Percentiles rank a stretch among this genome's conserved stretches.
Conservation (phyloP, 306 rosid genomes). For the Fragaria iinumae region DNA sequence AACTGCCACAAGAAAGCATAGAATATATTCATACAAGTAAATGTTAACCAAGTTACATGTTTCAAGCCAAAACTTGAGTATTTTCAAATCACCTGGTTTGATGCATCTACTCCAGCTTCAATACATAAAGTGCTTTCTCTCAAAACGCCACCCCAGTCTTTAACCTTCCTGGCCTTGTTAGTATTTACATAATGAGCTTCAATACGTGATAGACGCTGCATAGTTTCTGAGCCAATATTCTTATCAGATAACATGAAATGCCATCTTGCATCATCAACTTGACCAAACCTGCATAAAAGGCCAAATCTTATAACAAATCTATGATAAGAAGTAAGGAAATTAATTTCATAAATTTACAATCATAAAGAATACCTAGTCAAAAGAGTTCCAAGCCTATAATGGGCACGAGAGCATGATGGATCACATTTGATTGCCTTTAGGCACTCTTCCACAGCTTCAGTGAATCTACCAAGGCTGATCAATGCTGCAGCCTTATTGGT, state of each 20-base stretch:
- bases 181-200: slow-evolving; percentile 2
- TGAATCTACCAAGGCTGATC: background rate
- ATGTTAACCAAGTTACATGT: background rate
- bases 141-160: slow-evolving; percentile 1
- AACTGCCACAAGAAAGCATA: background rate
- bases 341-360: background rate
- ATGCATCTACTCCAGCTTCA: slow-evolving; percentile 17
- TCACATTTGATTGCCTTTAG: slow-evolving; percentile 8
- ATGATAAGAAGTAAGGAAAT: background rate
- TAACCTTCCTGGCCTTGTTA: slow-evolving; percentile 5
- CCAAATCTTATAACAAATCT: background rate
- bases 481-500: slow-evolving; percentile 8
- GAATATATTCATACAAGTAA: background rate
- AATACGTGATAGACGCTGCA: background rate
- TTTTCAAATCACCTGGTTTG: slow-evolving; percentile 5
- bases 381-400: background rate
- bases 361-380: background rate
- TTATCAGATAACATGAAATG: slow-evolving; percentile 1
- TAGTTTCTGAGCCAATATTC: background rate
- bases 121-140: slow-evolving; percentile 14
- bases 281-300: slow-evolving; percentile 10
- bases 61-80: background rate
- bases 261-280: slow-evolving; percentile 13
- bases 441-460: slow-evolving; percentile 14
- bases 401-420: background rate